phyloP scores from a whole-genome alignment of 495 filamentous ascomycete genomes.

The Talaromyces ruber region DNA sequence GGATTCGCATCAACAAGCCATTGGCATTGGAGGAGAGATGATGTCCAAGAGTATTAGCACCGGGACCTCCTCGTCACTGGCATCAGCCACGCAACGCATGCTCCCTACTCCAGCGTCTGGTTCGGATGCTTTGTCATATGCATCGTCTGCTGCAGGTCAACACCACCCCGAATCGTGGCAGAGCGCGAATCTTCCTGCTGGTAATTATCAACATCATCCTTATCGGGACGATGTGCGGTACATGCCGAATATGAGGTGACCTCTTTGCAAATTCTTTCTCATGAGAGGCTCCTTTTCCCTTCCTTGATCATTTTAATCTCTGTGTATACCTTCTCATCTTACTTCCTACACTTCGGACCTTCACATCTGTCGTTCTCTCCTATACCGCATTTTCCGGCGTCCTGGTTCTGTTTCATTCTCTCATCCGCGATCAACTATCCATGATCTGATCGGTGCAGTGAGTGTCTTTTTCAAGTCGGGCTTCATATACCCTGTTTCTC shows the following conservation, averaged over 20 bases:
- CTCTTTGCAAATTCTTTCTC: background rate
- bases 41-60: slow-evolving; percentile 1
- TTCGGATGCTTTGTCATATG: background rate
- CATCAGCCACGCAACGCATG: background rate
- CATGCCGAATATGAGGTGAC: background rate
- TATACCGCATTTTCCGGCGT: background rate
- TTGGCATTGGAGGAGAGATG: background rate
- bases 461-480: background rate
- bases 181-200: background rate
- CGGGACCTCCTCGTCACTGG: background rate
- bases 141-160: slow-evolving; percentile 1
- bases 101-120: background rate
- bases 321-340: background rate
- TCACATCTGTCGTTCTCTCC: background rate
- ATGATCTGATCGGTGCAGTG: background rate
- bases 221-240: background rate
- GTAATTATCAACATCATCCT: background rate
- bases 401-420: background rate
- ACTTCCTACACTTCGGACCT: background rate
- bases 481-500: background rate
- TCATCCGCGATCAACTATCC: background rate
- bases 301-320: background rate
- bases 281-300: background rate
- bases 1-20: background rate
- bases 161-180: background rate